Conservation (phyloP, 306 rosid genomes). For the Begonia masoniana region DNA sequence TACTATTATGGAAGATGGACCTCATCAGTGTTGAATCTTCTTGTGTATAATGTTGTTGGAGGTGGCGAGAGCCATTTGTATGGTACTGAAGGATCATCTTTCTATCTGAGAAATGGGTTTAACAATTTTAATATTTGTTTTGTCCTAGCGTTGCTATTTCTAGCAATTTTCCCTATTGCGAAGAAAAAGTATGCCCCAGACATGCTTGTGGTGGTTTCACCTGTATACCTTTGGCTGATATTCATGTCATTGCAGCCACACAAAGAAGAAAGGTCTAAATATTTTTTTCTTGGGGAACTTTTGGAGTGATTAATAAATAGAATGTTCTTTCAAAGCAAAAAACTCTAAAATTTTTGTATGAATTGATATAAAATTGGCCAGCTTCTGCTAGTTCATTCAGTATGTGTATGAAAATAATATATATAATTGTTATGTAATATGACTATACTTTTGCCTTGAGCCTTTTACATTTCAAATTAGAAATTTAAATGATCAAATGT, state of each 20-base stretch:
- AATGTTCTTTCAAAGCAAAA: too few species aligned
- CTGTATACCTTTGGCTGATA: constrained; percentile 75
- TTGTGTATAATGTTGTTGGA: constrained; percentile 74
- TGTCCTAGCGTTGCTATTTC: constrained; percentile 72
- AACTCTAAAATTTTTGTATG: too few species aligned
- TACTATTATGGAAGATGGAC: constrained; percentile 76
- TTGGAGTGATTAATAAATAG: too few species aligned
- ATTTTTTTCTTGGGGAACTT: not conserved
- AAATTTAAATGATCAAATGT: too few species aligned
- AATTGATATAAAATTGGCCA: too few species aligned
- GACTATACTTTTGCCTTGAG: too few species aligned
- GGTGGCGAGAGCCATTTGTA: constrained; percentile 96
- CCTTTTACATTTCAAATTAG: too few species aligned
- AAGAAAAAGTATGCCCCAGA: constrained; percentile 71
- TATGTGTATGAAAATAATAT: too few species aligned
- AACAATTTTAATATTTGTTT: constrained; percentile 86
- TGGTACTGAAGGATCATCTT: constrained; percentile 79
- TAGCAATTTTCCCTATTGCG: constrained; percentile 54
- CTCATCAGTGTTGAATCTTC: constrained; percentile 76
- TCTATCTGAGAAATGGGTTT: constrained; percentile 84
- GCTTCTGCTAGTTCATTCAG: too few species aligned
- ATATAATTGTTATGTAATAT: too few species aligned
- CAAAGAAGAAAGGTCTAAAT: constrained; percentile 85
- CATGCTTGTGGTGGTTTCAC: constrained; percentile 75
- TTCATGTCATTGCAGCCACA: constrained; percentile 97